These are phyloP conservation scores for Leccinum boreale DNA, from an alignment of 768 basidiomycete genomes.

Conservation along the genomic window DNA sequence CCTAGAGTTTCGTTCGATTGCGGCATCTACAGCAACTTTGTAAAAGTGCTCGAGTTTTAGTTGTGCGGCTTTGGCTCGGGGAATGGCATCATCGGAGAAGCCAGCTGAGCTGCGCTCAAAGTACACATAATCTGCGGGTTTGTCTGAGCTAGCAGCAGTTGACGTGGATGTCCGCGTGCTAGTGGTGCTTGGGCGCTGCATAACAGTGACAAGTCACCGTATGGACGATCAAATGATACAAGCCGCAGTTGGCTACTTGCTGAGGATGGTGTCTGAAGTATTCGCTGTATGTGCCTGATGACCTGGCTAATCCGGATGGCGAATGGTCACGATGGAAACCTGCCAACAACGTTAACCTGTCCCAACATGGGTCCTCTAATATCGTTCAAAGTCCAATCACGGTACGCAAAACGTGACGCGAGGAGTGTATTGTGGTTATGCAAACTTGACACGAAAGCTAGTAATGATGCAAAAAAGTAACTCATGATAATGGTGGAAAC, in stretches of 20 bases:
- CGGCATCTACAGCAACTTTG: conserved; percentile 93
- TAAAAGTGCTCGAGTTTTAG: conserved; percentile 96
- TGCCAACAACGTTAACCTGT: not conserved
- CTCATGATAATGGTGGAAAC: not conserved
- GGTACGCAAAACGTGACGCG: conserved; percentile 1
- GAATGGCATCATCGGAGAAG: conserved; percentile 78
- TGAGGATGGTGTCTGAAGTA: not conserved
- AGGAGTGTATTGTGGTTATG: conserved; percentile 1
- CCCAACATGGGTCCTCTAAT: not conserved
- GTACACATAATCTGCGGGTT: conserved; percentile 78
- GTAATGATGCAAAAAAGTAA: not conserved
- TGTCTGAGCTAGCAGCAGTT: conserved; percentile 26
- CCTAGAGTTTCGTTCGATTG: conserved; percentile 92
- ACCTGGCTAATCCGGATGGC: not conserved
- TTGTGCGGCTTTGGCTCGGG: conserved; percentile 87
- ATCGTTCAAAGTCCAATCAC: not conserved
- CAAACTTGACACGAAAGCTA: conserved; percentile 2
- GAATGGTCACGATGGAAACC: conserved; percentile 20
- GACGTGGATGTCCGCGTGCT: conserved; percentile 27
- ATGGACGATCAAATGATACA: not conserved
- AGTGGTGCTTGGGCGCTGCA: conserved; percentile 30
- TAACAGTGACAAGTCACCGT: conserved; percentile 3
- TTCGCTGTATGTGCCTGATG: not conserved
- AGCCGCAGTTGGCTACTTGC: not conserved
- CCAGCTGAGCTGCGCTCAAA: conserved; percentile 78